A percentile compares a stretch with the other conserved stretches of the same genome.
Evolutionary conservation across 305 asterid genomes (phyloP).

Genomic region (Fraxinus baroniana): DNA sequence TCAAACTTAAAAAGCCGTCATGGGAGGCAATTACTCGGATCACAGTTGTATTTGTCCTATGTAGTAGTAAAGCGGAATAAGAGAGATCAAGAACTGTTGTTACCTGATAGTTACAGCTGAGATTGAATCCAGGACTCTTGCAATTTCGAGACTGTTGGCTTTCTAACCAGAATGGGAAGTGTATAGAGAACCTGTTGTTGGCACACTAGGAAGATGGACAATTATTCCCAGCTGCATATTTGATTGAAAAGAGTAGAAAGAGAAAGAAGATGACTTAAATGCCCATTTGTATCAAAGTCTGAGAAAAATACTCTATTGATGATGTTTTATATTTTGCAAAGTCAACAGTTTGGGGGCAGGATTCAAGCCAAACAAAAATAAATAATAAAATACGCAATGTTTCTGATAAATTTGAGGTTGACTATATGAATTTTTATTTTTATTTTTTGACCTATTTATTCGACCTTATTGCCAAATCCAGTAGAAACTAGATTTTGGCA

Average conservation of each 20-base stretch:
- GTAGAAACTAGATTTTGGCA: not conserved
- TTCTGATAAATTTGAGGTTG: not conserved
- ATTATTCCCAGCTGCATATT: constrained; percentile 4
- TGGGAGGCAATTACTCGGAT: constrained; percentile 35
- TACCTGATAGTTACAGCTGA: constrained; percentile 23
- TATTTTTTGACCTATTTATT: not conserved
- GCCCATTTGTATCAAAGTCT: no score
- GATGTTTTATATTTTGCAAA: no score
- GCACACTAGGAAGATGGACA: constrained; percentile 23
- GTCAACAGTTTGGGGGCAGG: not conserved
- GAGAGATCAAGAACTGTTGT: constrained; percentile 24
- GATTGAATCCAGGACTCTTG: constrained; percentile 25
- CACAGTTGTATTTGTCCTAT: constrained; percentile 22
- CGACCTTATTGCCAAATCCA: not conserved
- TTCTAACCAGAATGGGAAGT: constrained; percentile 32
- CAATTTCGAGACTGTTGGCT: constrained; percentile 13
- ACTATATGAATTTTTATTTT: not conserved
- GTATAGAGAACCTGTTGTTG: constrained; percentile 12
- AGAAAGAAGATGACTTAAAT: constrained; percentile 4
- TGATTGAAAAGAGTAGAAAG: constrained; percentile 14
- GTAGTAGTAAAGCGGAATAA: constrained; percentile 23
- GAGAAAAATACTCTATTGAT: no score
- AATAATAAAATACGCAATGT: not conserved
- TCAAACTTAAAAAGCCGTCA: constrained; percentile 25
- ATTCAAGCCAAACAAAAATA: not conserved